Evolutionary conservation across 176 grass and related monocot species (phyloP).

Genomic region (Hsuehochloa calcarea): DNA sequence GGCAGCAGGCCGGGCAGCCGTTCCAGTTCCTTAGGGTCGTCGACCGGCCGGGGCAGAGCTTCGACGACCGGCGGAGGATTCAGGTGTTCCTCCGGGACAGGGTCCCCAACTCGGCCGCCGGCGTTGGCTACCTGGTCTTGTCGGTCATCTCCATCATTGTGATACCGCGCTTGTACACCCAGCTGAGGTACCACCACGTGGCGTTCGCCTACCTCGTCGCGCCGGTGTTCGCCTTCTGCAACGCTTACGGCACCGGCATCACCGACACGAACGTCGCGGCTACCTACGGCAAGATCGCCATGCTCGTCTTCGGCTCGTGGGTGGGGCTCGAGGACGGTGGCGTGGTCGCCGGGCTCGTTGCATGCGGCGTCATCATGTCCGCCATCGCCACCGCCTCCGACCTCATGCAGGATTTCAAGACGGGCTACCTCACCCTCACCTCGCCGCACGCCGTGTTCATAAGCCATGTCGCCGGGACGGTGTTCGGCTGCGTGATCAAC

Average conservation of each 20-base stretch:
- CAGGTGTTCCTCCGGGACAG: conserved; percentile 53
- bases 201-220: conserved; percentile 42
- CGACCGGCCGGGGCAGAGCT: conserved; percentile 19
- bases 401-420: conserved; percentile 56
- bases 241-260: conserved; percentile 57
- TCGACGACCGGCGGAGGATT: conserved; percentile 45
- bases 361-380: conserved; percentile 37
- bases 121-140: conserved; percentile 26
- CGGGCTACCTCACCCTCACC: conserved; percentile 65
- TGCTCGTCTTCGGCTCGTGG: conserved; percentile 48
- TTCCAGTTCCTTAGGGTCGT: conserved; percentile 8
- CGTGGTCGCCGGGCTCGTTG: conserved; percentile 49
- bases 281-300: conserved; percentile 48
- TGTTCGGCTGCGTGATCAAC: conserved; percentile 55
- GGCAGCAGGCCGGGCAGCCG: neutral
- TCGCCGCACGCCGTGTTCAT: conserved; percentile 55
- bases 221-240: conserved; percentile 59
- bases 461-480: conserved; percentile 49
- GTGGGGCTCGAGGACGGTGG: conserved; percentile 43
- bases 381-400: conserved; percentile 50
- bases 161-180: conserved; percentile 47
- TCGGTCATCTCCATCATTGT: conserved; percentile 27
- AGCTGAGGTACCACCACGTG: conserved; percentile 49
- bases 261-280: conserved; percentile 44
- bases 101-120: conserved; percentile 26